phyloP scores from a whole-genome alignment of 2,329 filamentous ascomycete species.

The Colletotrichum shisoi region DNA sequence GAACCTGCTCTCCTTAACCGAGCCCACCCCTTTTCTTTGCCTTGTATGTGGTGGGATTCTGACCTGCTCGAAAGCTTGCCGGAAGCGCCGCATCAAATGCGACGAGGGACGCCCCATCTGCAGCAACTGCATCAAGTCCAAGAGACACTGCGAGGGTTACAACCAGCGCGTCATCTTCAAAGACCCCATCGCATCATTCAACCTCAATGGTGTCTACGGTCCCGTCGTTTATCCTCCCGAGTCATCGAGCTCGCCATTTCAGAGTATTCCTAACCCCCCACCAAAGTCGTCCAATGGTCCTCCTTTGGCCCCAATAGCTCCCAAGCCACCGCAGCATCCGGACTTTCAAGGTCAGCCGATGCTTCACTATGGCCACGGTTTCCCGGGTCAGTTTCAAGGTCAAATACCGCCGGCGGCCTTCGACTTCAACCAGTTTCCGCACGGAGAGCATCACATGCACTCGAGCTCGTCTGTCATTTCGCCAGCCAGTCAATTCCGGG shows the following conservation, averaged over 20 bases:
- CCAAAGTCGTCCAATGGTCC: slow-evolving; percentile 52
- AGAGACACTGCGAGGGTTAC: slow-evolving; percentile 83
- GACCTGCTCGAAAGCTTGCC: slow-evolving; percentile 71
- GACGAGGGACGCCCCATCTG: slow-evolving; percentile 87
- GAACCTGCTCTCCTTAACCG: not conserved
- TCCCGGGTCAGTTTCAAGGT: slow-evolving; percentile 41
- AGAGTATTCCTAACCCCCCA: slow-evolving; percentile 54
- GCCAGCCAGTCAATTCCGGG: slow-evolving; percentile 36
- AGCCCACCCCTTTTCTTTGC: slow-evolving; percentile 4
- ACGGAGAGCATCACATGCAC: slow-evolving; percentile 34
- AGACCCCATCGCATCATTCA: slow-evolving; percentile 69
- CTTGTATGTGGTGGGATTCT: slow-evolving; percentile 8
- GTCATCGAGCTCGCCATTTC: slow-evolving; percentile 56
- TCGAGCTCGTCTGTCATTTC: slow-evolving; percentile 34
- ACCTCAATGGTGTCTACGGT: slow-evolving; percentile 55
- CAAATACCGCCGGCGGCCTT: slow-evolving; percentile 38
- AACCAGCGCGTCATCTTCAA: slow-evolving; percentile 84
- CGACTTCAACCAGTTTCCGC: slow-evolving; percentile 43
- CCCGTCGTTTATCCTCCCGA: slow-evolving; percentile 57
- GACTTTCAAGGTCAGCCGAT: slow-evolving; percentile 48
- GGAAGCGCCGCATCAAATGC: slow-evolving; percentile 95
- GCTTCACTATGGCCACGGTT: slow-evolving; percentile 46
- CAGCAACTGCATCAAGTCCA: slow-evolving; percentile 86
- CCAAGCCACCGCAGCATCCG: slow-evolving; percentile 55
- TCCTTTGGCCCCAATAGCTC: slow-evolving; percentile 59